Conservation (phyloP, 2,329 filamentous ascomycete genomes). For the Beauveria caledonica region DNA sequence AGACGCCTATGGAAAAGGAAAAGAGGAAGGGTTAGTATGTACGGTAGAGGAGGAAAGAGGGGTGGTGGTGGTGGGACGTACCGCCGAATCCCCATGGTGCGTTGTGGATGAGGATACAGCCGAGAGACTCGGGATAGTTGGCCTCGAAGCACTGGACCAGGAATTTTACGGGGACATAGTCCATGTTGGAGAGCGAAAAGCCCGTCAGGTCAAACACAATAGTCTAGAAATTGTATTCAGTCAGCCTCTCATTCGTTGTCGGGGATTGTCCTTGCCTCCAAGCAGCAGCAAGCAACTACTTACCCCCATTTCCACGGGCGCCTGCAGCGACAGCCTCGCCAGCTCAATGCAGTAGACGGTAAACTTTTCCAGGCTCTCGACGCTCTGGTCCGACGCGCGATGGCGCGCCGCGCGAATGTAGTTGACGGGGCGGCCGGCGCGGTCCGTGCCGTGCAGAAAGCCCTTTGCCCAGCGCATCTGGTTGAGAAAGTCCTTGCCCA, state of each 20-base stretch:
- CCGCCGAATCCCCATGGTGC: slow-evolving; percentile 87
- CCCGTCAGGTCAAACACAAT: slow-evolving; percentile 71
- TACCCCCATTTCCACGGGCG: slow-evolving; percentile 78
- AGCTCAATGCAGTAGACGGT: slow-evolving; percentile 87
- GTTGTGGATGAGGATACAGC: slow-evolving; percentile 79
- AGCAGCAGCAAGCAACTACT: slow-evolving; percentile 26
- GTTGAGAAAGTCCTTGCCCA: slow-evolving; percentile 62
- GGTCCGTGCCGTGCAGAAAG: slow-evolving; percentile 75
- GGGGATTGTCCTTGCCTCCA: too few species aligned
- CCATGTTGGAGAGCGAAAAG: slow-evolving; percentile 87
- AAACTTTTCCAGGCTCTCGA: slow-evolving; percentile 68
- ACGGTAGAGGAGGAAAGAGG: too few species aligned
- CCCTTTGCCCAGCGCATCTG: slow-evolving; percentile 81
- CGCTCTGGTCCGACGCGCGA: slow-evolving; percentile 65
- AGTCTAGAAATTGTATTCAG: not conserved
- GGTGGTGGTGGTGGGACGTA: slow-evolving; percentile 26
- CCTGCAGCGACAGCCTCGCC: slow-evolving; percentile 63
- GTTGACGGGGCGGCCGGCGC: slow-evolving; percentile 69
- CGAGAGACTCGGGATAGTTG: slow-evolving; percentile 84
- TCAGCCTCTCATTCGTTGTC: too few species aligned
- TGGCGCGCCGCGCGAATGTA: slow-evolving; percentile 71
- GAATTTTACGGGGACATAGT: slow-evolving; percentile 86
- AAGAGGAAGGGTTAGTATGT: slow-evolving; percentile 14
- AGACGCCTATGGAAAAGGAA: slow-evolving; percentile 51
- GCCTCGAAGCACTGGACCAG: slow-evolving; percentile 96